Conservation (phyloP, 1,284 basidiomycete genomes). For the Cutaneotrichosporon sp. region DNA sequence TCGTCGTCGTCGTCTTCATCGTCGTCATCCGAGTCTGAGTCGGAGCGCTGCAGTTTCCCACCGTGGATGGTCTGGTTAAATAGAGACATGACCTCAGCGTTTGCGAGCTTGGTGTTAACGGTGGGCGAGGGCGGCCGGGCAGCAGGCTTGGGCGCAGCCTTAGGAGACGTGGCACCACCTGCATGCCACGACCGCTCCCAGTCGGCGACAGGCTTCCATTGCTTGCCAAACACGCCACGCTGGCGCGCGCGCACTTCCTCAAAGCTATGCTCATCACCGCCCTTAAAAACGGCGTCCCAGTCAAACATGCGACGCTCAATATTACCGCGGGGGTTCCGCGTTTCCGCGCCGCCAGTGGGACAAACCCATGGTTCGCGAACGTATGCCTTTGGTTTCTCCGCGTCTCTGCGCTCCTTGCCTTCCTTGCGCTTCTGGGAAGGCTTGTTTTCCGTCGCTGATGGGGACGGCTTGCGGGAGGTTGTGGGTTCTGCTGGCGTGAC, state of each 20-base stretch:
- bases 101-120: conserved; percentile 80
- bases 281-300: conserved; percentile 46
- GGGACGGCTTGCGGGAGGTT: conserved; percentile 25
- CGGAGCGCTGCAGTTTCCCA: conserved; percentile 45
- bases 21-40: conserved; percentile 28
- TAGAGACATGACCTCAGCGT: conserved; percentile 89
- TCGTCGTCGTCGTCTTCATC: conserved; percentile 49
- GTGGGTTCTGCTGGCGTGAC: conserved; percentile 31
- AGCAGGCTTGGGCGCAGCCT: conserved; percentile 20
- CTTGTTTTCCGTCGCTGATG: conserved; percentile 10
- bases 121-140: conserved; percentile 60
- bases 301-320: conserved; percentile 45
- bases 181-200: conserved; percentile 46
- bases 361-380: conserved; percentile 35
- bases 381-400: conserved; percentile 9
- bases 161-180: conserved; percentile 41
- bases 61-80: conserved; percentile 68
- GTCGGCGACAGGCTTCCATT: conserved; percentile 37
- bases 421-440: conserved; percentile 10
- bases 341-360: conserved; percentile 41
- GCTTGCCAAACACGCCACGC: conserved; percentile 41
- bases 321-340: conserved; percentile 38
- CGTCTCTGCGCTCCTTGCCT: conserved; percentile 12
- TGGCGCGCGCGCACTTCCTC: conserved; percentile 47
- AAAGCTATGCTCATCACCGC: conserved; percentile 48